These are phyloP conservation scores for Chrysopogon serrulatus DNA, from an alignment of 176 grass and related monocot species.

Conservation along the genomic window DNA sequence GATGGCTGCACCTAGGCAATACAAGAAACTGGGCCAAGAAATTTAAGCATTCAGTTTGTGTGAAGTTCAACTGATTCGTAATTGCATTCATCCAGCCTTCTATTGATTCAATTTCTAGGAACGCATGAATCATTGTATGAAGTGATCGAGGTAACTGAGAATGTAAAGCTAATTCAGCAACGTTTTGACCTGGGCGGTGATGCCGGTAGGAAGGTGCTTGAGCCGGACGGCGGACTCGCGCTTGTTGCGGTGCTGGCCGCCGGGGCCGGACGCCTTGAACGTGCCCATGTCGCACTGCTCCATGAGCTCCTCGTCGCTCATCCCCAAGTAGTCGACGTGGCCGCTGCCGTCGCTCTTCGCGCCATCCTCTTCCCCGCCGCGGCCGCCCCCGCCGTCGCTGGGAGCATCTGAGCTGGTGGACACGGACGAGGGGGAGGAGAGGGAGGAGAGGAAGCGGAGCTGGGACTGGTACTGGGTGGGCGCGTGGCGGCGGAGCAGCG, in stretches of 20 bases:
- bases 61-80: neutral
- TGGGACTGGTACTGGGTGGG: neutral
- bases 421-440: constrained; percentile 19
- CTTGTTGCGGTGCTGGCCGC: constrained; percentile 98
- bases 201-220: constrained; percentile 79
- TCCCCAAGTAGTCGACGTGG: constrained; percentile 41
- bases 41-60: neutral
- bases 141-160: neutral
- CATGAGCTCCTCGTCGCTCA: constrained; percentile 79
- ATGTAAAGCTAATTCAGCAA: neutral
- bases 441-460: constrained; percentile 21
- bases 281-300: constrained; percentile 85
- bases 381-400: neutral
- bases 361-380: neutral
- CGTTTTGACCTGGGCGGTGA: constrained; percentile 65
- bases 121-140: neutral
- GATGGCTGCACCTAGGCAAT: neutral
- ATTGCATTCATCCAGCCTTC: neutral
- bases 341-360: neutral
- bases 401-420: constrained; percentile 29
- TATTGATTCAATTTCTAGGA: neutral
- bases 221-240: constrained; percentile 83
- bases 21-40: neutral
- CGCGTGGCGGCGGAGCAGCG: constrained; percentile 3
- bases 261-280: constrained; percentile 84